Percentiles rank a stretch among this genome's conserved stretches.
Evolutionary conservation across 2,329 filamentous ascomycete species (phyloP).

Genomic region (Ophiostoma sp.): DNA sequence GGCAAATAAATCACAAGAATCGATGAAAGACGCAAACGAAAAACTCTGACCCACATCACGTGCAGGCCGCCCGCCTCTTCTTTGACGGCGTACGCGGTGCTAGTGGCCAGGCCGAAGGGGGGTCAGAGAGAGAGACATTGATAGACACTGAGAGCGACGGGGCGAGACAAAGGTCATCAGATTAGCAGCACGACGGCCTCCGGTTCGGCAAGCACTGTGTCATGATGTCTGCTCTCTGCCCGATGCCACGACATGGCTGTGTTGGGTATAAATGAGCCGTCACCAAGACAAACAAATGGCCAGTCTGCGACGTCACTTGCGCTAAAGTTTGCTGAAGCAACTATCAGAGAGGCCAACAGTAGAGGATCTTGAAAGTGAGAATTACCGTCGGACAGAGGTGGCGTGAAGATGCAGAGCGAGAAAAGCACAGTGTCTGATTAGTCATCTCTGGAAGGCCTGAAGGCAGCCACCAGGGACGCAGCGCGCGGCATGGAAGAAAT

Average conservation of each 20-base stretch:
- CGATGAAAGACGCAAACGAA: not conserved
- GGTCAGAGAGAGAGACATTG: not conserved
- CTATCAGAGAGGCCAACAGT: no score
- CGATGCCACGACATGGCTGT: constrained; percentile 1
- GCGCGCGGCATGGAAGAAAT: no score
- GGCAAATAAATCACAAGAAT: no score
- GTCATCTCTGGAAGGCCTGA: no score
- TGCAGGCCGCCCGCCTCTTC: not conserved
- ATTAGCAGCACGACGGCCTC: not conserved
- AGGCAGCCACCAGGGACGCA: no score
- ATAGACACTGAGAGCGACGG: not conserved
- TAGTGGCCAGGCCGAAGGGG: constrained; percentile 2
- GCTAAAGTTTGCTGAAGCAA: no score
- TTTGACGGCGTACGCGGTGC: constrained; percentile 7
- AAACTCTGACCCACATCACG: constrained; percentile 2
- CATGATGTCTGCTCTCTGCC: not conserved
- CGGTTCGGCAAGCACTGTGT: constrained; percentile 4
- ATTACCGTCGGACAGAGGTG: no score
- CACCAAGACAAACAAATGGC: not conserved
- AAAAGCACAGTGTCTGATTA: no score
- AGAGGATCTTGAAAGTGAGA: no score
- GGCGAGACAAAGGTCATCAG: no score
- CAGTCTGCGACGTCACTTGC: not conserved
- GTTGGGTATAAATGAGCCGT: not conserved
- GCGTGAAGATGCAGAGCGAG: no score